Base-by-base conservation (phyloP, 2,329 filamentous ascomycete genomes). In the Macrophomina tecta region DNA sequence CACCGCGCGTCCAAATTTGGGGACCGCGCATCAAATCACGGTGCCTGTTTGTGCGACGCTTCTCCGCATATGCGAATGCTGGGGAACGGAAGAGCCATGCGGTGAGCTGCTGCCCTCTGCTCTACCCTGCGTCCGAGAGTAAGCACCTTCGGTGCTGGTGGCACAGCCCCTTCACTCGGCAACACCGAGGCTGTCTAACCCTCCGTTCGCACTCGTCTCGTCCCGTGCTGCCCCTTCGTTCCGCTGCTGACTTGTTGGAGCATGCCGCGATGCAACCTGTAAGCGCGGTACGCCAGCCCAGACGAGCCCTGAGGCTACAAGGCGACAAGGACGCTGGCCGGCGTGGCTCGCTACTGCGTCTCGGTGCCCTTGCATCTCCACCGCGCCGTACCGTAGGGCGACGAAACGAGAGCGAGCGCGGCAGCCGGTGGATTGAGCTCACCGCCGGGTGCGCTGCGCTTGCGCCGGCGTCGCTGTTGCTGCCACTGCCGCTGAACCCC, bases 391-490 rank as follows among this genome's bases (percentile, higher is more conserved):
- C 42, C 56, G 42, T 48, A 61, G 56, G 56, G 56, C 56, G 56
- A 61, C 56, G 56, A 48, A 61, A 40, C 56, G 56, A 61, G 28
- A 61, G 56, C 56, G 56, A 61, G 56, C 56, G 58, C 58, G 45
- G 14, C n/a, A 28, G 36, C 8, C 34, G 18, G 53, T 32, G 53
- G 52, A 11, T 36, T 48, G 23, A 62, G n/a, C 45, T 49, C 58
- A 62, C 58, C 58, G 58, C 58, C 49, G 28, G 58, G 58, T 4
- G 58, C 58, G 58, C 45, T 51, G 45, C 32, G 58, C 58, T 48
- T 45, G 42, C 56, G 28, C 56, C 30, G 42, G n/a, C 40, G 23
- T 23, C 23, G 12, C 6, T 28, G 36, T n/a, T 28, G 18, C 56
- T 7, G 12, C 28, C 14, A 12, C 49, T 36, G 49, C 14, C 28